Evolutionary conservation across 192 early-diverging fungal genomes (phyloP).

Genomic region (Linnemannia elongata): DNA sequence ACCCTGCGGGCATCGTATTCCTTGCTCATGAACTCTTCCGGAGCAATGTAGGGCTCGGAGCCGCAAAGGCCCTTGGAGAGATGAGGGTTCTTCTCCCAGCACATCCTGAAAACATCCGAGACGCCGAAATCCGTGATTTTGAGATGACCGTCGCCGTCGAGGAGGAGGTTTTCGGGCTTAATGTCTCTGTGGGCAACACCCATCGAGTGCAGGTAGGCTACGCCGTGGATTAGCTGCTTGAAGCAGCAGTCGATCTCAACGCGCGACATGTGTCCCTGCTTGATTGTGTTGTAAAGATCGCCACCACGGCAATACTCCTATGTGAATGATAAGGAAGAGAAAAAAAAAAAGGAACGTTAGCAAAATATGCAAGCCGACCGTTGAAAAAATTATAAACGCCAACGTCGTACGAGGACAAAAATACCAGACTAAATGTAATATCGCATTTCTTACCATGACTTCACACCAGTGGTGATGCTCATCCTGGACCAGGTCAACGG

Average conservation of each 20-base stretch:
- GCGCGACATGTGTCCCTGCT: conserved; percentile 80
- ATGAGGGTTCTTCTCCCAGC: conserved; percentile 83
- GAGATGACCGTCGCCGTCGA: conserved; percentile 83
- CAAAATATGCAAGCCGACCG: not conserved
- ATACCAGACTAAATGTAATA: not conserved
- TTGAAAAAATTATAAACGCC: not conserved
- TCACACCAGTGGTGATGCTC: conserved; percentile 86
- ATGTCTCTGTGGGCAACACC: conserved; percentile 96
- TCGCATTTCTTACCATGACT: conserved; percentile 71
- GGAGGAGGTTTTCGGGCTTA: conserved; percentile 89
- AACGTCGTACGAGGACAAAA: not conserved
- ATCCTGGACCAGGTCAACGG: conserved; percentile 97
- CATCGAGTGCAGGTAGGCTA: conserved; percentile 91
- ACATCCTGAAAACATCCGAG: conserved; percentile 92
- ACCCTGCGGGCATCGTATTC: conserved; percentile 92
- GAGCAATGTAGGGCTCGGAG: conserved; percentile 97
- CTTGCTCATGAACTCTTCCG: conserved; percentile 81
- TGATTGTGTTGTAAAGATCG: conserved; percentile 88
- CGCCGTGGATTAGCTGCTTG: conserved; percentile 90
- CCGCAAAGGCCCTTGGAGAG: conserved; percentile 93
- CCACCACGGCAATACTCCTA: conserved; percentile 92
- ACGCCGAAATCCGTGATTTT: conserved; percentile 99
- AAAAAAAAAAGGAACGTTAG: not conserved
- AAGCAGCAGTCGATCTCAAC: conserved; percentile 92
- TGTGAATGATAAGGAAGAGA: conserved; percentile 11